Evolutionary conservation across 345 rosid species (phyloP).

Genomic region (Psidium friedrichsthalianum): DNA sequence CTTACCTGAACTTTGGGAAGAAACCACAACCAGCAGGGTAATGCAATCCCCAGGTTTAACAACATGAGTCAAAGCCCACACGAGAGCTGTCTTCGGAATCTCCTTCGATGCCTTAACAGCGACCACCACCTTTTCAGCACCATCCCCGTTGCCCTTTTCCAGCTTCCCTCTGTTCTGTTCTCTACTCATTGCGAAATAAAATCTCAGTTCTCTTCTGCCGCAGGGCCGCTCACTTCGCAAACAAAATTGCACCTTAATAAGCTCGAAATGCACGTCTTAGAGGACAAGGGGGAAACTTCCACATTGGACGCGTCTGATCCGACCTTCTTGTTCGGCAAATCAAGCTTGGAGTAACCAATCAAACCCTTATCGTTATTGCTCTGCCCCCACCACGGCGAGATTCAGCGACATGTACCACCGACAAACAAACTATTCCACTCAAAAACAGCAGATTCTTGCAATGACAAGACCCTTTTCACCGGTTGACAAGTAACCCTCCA

Average conservation of each 20-base stretch:
- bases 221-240: background rate
- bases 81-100: slow-evolving; percentile 79
- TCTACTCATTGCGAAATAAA: slow-evolving; percentile 34
- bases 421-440: slow-evolving; percentile 17
- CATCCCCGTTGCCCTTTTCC: slow-evolving; percentile 44
- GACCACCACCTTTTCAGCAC: slow-evolving; percentile 71
- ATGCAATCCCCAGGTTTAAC: slow-evolving; percentile 96
- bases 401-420: slow-evolving; percentile 12
- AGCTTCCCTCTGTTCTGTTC: slow-evolving; percentile 45
- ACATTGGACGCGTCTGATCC: background rate
- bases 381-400: slow-evolving; percentile 31
- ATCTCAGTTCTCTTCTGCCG: background rate
- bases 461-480: slow-evolving; percentile 41
- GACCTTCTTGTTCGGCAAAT: background rate
- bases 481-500: slow-evolving; percentile 11
- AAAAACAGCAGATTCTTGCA: slow-evolving; percentile 9
- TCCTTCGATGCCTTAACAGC: slow-evolving; percentile 96
- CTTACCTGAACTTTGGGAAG: slow-evolving; percentile 61
- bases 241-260: background rate
- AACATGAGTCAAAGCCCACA: slow-evolving; percentile 98
- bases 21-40: slow-evolving; percentile 76
- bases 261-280: background rate
- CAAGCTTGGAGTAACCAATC: background rate
- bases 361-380: slow-evolving; percentile 6
- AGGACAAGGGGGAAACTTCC: background rate